Evolutionary conservation across 2,329 filamentous ascomycete species (phyloP).

Genomic region (Fusarium coicis): DNA sequence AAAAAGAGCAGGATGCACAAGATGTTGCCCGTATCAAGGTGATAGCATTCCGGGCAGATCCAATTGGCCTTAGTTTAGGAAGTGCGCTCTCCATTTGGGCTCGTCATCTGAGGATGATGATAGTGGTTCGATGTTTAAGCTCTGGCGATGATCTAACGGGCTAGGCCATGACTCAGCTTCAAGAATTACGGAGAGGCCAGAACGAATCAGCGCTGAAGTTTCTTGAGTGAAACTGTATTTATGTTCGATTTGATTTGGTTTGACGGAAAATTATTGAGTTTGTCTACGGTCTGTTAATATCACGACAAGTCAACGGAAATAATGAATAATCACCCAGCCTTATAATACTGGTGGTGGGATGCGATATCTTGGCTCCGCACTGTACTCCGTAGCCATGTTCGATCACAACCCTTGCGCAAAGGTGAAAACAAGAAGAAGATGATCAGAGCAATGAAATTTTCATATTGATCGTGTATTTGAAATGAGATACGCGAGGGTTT

Average conservation of each 20-base stretch:
- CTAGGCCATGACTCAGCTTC: constrained; percentile 13
- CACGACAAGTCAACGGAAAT: not conserved
- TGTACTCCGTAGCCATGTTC: too few species aligned
- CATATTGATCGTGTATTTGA: not conserved
- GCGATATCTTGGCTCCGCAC: not conserved
- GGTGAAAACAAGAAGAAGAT: not conserved
- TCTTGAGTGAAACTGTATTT: not conserved
- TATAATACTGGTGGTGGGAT: too few species aligned
- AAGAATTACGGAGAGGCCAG: not conserved
- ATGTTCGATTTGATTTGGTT: not conserved
- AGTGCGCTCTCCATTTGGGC: constrained; percentile 42
- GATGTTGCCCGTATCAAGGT: constrained; percentile 30
- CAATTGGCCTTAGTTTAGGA: constrained; percentile 34
- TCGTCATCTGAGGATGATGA: constrained; percentile 2
- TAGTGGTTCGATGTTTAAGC: constrained; percentile 28
- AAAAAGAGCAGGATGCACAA: constrained; percentile 34
- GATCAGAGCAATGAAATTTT: not conserved
- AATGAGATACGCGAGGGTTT: not conserved
- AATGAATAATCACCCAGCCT: not conserved
- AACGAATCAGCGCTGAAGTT: constrained; percentile 21
- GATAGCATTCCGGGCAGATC: constrained; percentile 16
- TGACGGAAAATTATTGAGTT: not conserved
- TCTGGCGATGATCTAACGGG: not conserved
- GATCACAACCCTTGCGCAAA: not conserved
- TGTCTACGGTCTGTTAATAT: not conserved